These are phyloP conservation scores for Scedosporium apiospermum DNA, from an alignment of 2,329 filamentous ascomycete species.

Conservation along the genomic window DNA sequence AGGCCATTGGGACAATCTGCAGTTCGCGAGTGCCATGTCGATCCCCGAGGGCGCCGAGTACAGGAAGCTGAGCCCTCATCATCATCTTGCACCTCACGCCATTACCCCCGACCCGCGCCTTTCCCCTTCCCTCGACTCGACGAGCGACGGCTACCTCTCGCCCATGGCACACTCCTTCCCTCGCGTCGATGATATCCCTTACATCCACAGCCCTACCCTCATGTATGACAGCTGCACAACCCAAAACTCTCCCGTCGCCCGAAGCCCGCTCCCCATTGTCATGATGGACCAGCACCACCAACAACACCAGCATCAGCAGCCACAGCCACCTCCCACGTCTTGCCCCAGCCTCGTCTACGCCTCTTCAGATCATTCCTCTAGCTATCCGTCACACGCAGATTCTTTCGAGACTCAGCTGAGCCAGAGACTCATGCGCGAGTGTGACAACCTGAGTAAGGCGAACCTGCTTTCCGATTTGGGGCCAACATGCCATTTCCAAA, in stretches of 20 bases:
- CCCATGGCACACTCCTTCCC: slow-evolving; percentile 47
- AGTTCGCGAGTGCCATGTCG: background rate
- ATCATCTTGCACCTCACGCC: slow-evolving; percentile 26
- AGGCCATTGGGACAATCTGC: slow-evolving; percentile 25
- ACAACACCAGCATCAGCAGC: too few species aligned
- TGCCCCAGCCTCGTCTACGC: slow-evolving; percentile 53
- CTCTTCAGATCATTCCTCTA: slow-evolving; percentile 51
- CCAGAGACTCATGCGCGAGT: slow-evolving; percentile 44
- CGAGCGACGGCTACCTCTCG: slow-evolving; percentile 53
- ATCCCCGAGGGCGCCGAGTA: slow-evolving; percentile 32
- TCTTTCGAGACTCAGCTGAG: slow-evolving; percentile 45
- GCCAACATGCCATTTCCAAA: background rate
- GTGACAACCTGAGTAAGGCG: slow-evolving; percentile 44
- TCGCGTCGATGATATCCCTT: slow-evolving; percentile 42
- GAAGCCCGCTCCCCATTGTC: slow-evolving; percentile 45
- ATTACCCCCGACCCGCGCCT: slow-evolving; percentile 37
- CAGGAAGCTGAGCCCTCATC: slow-evolving; percentile 27
- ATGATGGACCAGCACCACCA: slow-evolving; percentile 41
- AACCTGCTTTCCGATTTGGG: background rate
- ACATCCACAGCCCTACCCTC: slow-evolving; percentile 43
- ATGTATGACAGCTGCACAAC: slow-evolving; percentile 47
- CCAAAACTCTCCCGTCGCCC: slow-evolving; percentile 43
- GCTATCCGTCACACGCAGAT: slow-evolving; percentile 50
- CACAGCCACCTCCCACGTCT: slow-evolving; percentile 37
- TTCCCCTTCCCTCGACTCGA: slow-evolving; percentile 46